phyloP scores from a whole-genome alignment of 345 rosid species.

The Lepidium africanum region DNA sequence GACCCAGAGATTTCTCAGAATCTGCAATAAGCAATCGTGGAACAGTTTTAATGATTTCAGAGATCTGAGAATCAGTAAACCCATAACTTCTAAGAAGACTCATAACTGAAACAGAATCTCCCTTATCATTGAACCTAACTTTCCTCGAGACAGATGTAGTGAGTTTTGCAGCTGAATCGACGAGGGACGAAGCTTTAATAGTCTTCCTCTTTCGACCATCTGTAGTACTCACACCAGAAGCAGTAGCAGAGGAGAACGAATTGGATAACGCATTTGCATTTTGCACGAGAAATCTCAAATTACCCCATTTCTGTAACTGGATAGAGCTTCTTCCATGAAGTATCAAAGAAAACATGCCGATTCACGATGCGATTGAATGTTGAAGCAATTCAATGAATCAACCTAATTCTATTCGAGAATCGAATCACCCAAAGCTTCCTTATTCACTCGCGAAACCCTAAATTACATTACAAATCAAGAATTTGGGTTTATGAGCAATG shows the following conservation, averaged over 20 bases:
- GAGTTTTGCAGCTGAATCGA: slow-evolving; percentile 15
- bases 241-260: background rate
- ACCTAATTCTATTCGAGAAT: background rate
- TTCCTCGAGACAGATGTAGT: slow-evolving; percentile 3
- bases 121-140: background rate
- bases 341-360: background rate
- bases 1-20: slow-evolving; percentile 14
- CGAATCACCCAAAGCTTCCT: background rate
- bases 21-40: slow-evolving; percentile 10
- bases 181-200: slow-evolving; percentile 1
- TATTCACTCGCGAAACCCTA: background rate
- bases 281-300: background rate
- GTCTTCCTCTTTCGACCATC: background rate
- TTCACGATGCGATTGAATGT: background rate
- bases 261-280: background rate
- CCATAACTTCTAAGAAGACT: slow-evolving; percentile 8
- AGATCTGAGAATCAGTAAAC: slow-evolving; percentile 19
- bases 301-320: background rate
- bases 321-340: background rate
- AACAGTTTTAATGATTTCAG: background rate
- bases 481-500: background rate
- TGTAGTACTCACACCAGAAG: background rate
- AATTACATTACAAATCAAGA: background rate
- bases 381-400: background rate
- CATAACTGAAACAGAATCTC: background rate